phyloP scores from a whole-genome alignment of 1,284 basidiomycete species.

The Flammula alnicola region DNA sequence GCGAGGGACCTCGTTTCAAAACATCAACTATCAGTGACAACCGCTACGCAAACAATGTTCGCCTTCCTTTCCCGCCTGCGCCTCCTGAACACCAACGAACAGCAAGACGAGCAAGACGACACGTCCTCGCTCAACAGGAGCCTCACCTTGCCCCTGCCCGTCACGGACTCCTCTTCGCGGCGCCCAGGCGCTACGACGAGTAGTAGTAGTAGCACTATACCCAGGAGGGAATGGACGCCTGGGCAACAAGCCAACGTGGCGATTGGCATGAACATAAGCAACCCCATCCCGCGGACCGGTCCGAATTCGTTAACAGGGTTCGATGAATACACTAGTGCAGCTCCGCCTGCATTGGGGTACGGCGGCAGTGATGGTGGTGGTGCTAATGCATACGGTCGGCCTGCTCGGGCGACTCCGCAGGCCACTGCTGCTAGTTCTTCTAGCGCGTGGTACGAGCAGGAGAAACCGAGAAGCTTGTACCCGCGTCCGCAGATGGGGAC shows the following conservation, averaged over 20 bases:
- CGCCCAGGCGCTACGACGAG: slow-evolving; percentile 4
- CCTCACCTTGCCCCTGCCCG: slow-evolving; percentile 33
- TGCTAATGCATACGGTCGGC: neutral
- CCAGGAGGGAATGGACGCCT: slow-evolving; percentile 19
- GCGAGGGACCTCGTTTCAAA: neutral
- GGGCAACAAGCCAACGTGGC: slow-evolving; percentile 14
- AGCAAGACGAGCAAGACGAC: slow-evolving; percentile 20
- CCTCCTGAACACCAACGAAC: slow-evolving; percentile 16
- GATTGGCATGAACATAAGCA: slow-evolving; percentile 33
- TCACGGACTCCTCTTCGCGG: slow-evolving; percentile 25
- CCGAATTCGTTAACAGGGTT: slow-evolving; percentile 39
- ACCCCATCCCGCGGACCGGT: slow-evolving; percentile 36
- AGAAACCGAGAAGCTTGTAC: slow-evolving; percentile 11
- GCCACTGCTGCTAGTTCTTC: neutral
- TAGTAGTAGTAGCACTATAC: slow-evolving; percentile 11
- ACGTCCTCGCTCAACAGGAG: slow-evolving; percentile 22
- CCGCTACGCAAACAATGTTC: slow-evolving; percentile 28
- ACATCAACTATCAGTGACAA: no score
- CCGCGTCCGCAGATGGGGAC: slow-evolving; percentile 5
- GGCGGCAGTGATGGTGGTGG: neutral
- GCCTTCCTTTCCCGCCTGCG: slow-evolving; percentile 35
- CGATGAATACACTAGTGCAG: slow-evolving; percentile 11
- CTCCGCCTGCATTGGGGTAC: neutral
- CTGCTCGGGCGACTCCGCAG: slow-evolving; percentile 3
- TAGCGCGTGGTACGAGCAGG: slow-evolving; percentile 20